Percentiles rank a stretch among this genome's conserved stretches.
Conservation (phyloP, 805 yeast genomes). For the Candida stauntonica region DNA sequence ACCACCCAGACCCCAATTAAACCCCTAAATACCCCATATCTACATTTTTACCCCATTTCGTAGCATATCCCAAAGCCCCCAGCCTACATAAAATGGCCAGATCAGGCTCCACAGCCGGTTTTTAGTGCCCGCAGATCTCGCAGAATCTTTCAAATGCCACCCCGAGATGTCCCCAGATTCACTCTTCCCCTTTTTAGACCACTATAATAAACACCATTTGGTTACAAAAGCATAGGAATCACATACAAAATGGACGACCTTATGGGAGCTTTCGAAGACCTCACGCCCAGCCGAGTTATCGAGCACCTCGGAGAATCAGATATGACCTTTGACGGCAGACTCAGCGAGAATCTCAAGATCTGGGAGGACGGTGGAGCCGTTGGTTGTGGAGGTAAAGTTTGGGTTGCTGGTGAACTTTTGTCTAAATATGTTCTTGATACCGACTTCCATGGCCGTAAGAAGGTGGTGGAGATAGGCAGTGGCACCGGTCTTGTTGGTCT, state of each 20-base stretch:
- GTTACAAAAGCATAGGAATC: no score
- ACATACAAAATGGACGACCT: no score
- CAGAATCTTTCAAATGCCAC: conserved; percentile 2
- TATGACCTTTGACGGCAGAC: conserved; percentile 37
- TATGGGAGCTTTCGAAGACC: conserved; percentile 25
- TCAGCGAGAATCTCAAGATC: conserved; percentile 33
- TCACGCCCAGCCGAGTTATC: conserved; percentile 31
- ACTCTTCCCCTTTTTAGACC: no score
- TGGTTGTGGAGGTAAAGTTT: conserved; percentile 62
- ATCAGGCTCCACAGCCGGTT: no score
- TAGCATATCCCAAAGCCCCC: no score
- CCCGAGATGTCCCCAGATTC: no score
- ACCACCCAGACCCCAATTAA: no score
- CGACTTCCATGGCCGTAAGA: conserved; percentile 19
- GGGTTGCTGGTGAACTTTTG: conserved; percentile 57
- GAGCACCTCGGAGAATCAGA: conserved; percentile 36
- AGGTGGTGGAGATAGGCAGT: conserved; percentile 49
- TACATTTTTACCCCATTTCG: no score
- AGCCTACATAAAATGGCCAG: no score
- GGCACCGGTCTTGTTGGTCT: conserved; percentile 57
- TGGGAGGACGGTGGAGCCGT: conserved; percentile 53
- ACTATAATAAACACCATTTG: no score
- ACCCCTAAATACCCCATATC: no score
- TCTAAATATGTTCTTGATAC: conserved; percentile 39
- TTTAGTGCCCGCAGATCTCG: conserved; percentile 7